These are phyloP conservation scores for Komagataella mondaviorum DNA, from an alignment of 805 yeast species.

Conservation along the genomic window DNA sequence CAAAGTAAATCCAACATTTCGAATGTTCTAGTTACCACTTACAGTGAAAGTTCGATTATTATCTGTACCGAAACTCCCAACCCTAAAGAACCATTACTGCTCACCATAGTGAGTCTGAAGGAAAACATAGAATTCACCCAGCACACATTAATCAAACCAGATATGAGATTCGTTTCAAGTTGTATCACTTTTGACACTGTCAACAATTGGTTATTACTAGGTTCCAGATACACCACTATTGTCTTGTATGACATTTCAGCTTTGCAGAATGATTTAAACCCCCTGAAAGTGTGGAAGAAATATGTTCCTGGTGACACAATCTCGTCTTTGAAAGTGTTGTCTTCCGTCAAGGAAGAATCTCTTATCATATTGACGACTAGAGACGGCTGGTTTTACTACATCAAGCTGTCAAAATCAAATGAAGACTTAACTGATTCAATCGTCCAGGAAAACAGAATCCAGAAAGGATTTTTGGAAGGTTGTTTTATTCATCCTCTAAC, in stretches of 20 bases:
- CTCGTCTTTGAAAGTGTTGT: slow-evolving; percentile 34
- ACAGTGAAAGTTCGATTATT: slow-evolving; percentile 15
- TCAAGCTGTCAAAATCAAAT: slow-evolving; percentile 20
- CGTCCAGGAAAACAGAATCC: slow-evolving; percentile 37
- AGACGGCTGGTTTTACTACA: slow-evolving; percentile 42
- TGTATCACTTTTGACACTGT: slow-evolving; percentile 30
- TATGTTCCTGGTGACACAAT: slow-evolving; percentile 56
- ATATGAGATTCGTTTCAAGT: slow-evolving; percentile 38
- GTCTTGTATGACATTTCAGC: slow-evolving; percentile 32
- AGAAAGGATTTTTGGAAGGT: slow-evolving; percentile 78
- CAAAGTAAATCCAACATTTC: slow-evolving; percentile 27
- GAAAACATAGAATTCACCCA: slow-evolving; percentile 6
- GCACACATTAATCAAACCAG: slow-evolving; percentile 11
- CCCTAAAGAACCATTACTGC: slow-evolving; percentile 37
- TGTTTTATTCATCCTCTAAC: slow-evolving; percentile 25
- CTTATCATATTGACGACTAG: slow-evolving; percentile 37
- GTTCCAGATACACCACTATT: slow-evolving; percentile 60
- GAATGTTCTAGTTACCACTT: slow-evolving; percentile 26
- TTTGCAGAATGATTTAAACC: slow-evolving; percentile 8
- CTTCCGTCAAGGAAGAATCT: slow-evolving; percentile 9
- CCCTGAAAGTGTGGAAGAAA: slow-evolving; percentile 25
- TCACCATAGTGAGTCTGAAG: slow-evolving; percentile 21
- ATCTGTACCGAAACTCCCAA: slow-evolving; percentile 56
- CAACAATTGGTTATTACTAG: slow-evolving; percentile 36
- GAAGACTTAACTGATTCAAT: slow-evolving; percentile 2